Evolutionary conservation across 2,329 filamentous ascomycete genomes (phyloP), one percentile per base, ranked within the genome.

Genomic region (Arachnopeziza araneosa): DNA sequence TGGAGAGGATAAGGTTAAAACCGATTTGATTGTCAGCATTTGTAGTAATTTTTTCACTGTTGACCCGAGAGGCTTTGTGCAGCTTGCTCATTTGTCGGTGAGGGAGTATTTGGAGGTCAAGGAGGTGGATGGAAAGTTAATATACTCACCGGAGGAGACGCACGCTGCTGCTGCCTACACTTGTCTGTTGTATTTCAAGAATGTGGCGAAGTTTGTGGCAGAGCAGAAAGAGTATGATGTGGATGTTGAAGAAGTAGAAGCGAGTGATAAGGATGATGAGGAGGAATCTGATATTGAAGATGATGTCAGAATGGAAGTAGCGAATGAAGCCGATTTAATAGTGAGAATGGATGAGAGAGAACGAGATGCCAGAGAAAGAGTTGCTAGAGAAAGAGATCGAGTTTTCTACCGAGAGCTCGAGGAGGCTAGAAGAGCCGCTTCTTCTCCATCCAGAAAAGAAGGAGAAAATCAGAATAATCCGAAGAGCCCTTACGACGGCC

Each of bases 401-500:
- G 5, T 30, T 5, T 7, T 30, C 4, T 7, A 44, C 17, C 36
- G 36, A 5, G 36, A 44, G 3, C 6, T 7, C 36, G 36, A 14
- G 36, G 36, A 44, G 36, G 36, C 36, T 14, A n/a, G 10, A 44
- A 12, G 17, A 44, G 5, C 17, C 17, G 17, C 36, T 14, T 7
- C 36, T 17, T 44, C 17, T 12, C 6, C 5, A 14, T 19, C 12
- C 17, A 32, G 30, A 32, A 32, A 32, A 32, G 36, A 7, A 19
- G 6, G 36, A 19, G 17, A 19, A 17, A 19, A 44, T 44, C 2
- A 14, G 3, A 44, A 44, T 3, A 12, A 5, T 44, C 10, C 36
- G 36, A 44, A 44, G 17, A 44, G 36, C 17, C 36, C 36, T 3
- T 53, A 53, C 24, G 3, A 7, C 10, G 52, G 22, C 75, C 83